Conservation (phyloP, 805 yeast genomes). For the Barnettozyma salicaria region DNA sequence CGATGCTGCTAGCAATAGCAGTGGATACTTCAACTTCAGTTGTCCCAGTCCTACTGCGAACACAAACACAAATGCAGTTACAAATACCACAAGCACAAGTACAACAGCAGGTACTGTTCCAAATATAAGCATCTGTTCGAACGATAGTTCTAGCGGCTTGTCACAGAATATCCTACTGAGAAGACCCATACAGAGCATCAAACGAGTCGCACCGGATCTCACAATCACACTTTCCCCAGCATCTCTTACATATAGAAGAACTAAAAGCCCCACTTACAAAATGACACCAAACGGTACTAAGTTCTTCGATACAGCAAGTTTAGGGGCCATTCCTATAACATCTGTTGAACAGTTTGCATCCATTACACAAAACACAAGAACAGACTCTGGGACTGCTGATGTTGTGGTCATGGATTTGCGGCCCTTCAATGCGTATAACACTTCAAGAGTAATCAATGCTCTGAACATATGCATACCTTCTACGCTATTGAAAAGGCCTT, state of each 20-base stretch:
- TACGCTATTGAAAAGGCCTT: slow-evolving; percentile 63
- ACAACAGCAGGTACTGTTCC: neutral
- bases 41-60: neutral
- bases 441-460: slow-evolving; percentile 52
- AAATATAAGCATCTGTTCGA: too few species aligned
- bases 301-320: slow-evolving; percentile 12
- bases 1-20: neutral
- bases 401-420: slow-evolving; percentile 50
- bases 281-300: slow-evolving; percentile 9
- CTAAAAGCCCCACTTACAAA: slow-evolving; percentile 11
- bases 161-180: too few species aligned
- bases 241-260: neutral
- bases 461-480: slow-evolving; percentile 83
- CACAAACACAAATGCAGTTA: neutral
- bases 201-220: too few species aligned
- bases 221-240: slow-evolving; percentile 4
- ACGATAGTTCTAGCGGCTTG: too few species aligned
- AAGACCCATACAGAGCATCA: too few species aligned
- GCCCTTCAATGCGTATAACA: slow-evolving; percentile 70
- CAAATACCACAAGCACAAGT: neutral
- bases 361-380: neutral
- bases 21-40: slow-evolving; percentile 6
- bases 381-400: slow-evolving; percentile 7
- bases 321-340: slow-evolving; percentile 11
- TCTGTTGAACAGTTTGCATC: slow-evolving; percentile 10